Base-by-base conservation (phyloP, 148 eudicot species). In the Diospyros lotus region DNA sequence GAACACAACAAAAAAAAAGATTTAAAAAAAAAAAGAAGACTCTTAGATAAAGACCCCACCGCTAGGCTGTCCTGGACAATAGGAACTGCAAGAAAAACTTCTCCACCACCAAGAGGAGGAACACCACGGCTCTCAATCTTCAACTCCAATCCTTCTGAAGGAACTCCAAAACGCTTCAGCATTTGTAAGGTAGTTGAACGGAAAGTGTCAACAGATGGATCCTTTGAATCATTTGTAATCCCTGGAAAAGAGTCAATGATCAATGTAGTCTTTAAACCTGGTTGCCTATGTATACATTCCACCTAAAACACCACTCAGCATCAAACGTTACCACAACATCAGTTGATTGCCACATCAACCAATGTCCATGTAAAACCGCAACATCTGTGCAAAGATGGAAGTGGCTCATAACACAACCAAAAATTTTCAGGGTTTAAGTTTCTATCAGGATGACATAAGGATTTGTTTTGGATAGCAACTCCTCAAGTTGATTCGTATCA, bases 21-120 rank as follows among this genome's bases (percentile, higher is more conserved):
- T 15, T 50, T 50, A 14, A 17, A 50, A 5, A 28, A 28, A 28
- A 28, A 28, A 28, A 28, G 17, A 28, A 28, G 17, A 5, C 61
- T 42, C 12, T 14, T n/a, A 14, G 48, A 67, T 71, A 40, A 64
- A 2, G 52, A 53, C 73, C 82, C 77, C 75, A 94, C 98, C 45
- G 78, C 85, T 74, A 95, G 79, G 86, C 87, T 86, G 67, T 73
- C 81, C 53, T 68, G 90, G 69, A 95, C 87, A 54, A 86, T 81
- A 7, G 97, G 99, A 54, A 95, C 84, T 2, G 97, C 86, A 64
- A 95, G 79, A 65, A 82, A 7, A 71, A 95, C 82, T 84, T 88
- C 94, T 75, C 99, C 99, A 64, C 99, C 98, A 58, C 98, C 98
- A 68, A 68, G 58, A 53, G 98, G 98, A 80, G 97, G 88, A 60